Percentiles rank a stretch among this genome's conserved stretches.
These are phyloP conservation scores for Cutaneotrichosporon daszewskae DNA, from an alignment of 1,284 basidiomycete species.

Conservation along the genomic window DNA sequence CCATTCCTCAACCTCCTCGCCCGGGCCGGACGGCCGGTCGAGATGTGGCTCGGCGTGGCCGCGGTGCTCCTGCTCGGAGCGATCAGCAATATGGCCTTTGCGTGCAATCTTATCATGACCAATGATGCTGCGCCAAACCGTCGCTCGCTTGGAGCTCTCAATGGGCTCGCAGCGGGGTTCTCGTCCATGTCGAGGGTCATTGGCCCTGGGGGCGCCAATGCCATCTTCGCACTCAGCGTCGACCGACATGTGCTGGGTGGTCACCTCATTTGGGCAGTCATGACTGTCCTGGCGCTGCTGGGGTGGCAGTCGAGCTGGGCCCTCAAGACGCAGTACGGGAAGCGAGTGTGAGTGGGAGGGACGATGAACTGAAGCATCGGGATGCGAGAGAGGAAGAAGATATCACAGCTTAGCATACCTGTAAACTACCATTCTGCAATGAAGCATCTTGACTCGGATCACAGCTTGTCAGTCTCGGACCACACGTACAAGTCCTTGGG, in stretches of 20 bases:
- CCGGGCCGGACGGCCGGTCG: slow-evolving; percentile 13
- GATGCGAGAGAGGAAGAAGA: too few relatives aligned
- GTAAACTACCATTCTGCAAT: too few relatives aligned
- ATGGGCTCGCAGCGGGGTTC: slow-evolving; percentile 22
- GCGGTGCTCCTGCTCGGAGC: slow-evolving; percentile 16
- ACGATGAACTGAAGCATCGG: too few relatives aligned
- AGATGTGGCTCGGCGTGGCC: slow-evolving; percentile 28
- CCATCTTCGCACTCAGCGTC: slow-evolving; percentile 37
- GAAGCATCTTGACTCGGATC: too few relatives aligned
- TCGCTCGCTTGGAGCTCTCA: slow-evolving; percentile 30
- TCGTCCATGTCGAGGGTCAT: slow-evolving; percentile 29
- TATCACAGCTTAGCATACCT: too few relatives aligned
- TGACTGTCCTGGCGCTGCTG: slow-evolving; percentile 15
- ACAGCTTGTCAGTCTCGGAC: not conserved
- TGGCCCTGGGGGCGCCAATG: slow-evolving; percentile 29
- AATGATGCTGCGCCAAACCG: slow-evolving; percentile 32
- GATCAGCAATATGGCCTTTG: slow-evolving; percentile 36
- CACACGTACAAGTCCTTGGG: slow-evolving; percentile 21
- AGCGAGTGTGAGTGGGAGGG: not conserved
- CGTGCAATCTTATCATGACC: slow-evolving; percentile 37
- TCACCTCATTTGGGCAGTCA: slow-evolving; percentile 33
- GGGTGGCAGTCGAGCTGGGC: slow-evolving; percentile 13
- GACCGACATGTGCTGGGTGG: slow-evolving; percentile 34
- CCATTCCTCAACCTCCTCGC: slow-evolving; percentile 35
- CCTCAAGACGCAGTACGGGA: slow-evolving; percentile 4